Evolutionary conservation across 345 rosid genomes (phyloP).

Genomic region (Physaria fendleri): DNA sequence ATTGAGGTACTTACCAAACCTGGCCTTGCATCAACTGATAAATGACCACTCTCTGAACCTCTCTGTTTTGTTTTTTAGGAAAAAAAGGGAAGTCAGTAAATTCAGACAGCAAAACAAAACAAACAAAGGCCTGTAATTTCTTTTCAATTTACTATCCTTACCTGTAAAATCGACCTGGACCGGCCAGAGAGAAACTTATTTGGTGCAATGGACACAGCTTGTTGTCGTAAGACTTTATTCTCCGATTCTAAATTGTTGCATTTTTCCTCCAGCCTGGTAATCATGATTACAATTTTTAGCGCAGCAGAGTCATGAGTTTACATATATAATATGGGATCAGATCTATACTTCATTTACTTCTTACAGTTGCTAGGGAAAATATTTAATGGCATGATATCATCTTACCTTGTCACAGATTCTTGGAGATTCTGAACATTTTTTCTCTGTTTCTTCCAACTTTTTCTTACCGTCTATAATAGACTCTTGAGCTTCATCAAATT

Average conservation of each 20-base stretch:
- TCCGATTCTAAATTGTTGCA: conserved; percentile 72
- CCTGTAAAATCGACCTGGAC: conserved; percentile 84
- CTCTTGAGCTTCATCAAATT: conserved; percentile 46
- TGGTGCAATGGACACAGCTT: conserved; percentile 85
- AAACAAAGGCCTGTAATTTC: background rate
- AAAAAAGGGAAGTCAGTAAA: background rate
- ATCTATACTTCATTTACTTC: background rate
- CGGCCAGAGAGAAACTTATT: conserved; percentile 85
- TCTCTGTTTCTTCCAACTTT: conserved; percentile 67
- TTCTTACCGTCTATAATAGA: conserved; percentile 40
- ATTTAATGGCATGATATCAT: background rate
- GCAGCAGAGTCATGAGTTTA: background rate
- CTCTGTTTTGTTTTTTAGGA: conserved; percentile 40
- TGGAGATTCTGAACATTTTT: conserved; percentile 59
- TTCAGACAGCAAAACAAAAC: background rate
- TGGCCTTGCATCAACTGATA: conserved; percentile 48
- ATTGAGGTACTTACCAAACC: conserved; percentile 33
- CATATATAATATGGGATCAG: background rate
- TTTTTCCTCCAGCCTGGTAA: conserved; percentile 75
- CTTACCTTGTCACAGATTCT: conserved; percentile 64
- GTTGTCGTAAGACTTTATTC: conserved; percentile 86
- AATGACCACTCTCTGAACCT: conserved; percentile 60
- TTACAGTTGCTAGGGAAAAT: background rate
- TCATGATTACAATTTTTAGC: background rate
- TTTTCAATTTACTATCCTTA: conserved; percentile 7